Base-by-base conservation (phyloP, 768 basidiomycete species). In the Panaeolus cyanescens region DNA sequence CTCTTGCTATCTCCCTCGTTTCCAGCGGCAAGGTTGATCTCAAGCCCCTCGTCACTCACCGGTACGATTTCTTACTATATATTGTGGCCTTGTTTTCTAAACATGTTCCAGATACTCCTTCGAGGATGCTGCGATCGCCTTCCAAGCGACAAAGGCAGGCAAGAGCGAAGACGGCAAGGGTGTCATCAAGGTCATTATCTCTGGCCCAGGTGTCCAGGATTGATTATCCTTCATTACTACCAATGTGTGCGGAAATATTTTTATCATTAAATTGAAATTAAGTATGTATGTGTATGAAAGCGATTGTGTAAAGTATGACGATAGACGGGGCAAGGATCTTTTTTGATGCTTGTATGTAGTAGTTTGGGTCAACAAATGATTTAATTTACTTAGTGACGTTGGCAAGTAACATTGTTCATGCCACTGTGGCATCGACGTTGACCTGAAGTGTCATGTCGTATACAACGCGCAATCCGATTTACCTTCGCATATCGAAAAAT, bases 121-220 rank as follows among this genome's bases (percentile, higher is more conserved):
- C 72, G 80, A 88, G 37, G 81, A 95, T 12, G 93, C 95, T 54
- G 75, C 85, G 22, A 78, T 79, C 55, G 96, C 95, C 2, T 97
- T 98, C 83, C 78, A 90, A 59, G 86, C 90, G 13, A 97, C 91
- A 34, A 84, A 86, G 61, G 73, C 77, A 19, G 94, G 95, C 30
- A 92, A 90, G 80, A 89, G 93, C 54, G 80, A 84, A 58, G 92
- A 98, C 70, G 96, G 95, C 53, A 92, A 89, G 74, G 84, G 84
- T 32, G 89, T 95, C 40, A 96, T 96, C 70, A 96, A 97, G 76
- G 88, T 85, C 32, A 88, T 96, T 64, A 94, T 96, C 65, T 90
- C 90, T 54, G 93, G 93, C 5, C 92, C 92, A 40, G 90, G 31
- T 28, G 58, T 56, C 45, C 57, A 59, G 22, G 31, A 55, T 30